phyloP scores from a whole-genome alignment of 176 grass and related monocot species.

The Canna indica region DNA sequence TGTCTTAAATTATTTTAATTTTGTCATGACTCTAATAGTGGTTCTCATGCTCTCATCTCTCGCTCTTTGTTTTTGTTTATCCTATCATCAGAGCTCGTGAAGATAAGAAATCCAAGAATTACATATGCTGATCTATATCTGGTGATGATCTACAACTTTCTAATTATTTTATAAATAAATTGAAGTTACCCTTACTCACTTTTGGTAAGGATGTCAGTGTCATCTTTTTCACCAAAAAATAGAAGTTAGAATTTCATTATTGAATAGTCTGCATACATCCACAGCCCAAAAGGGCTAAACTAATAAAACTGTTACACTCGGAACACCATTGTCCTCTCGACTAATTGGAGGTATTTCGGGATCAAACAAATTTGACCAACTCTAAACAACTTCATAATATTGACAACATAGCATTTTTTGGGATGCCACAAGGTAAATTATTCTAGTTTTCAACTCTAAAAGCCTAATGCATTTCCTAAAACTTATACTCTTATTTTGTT shows the following conservation, averaged over 20 bases:
- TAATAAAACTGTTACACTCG: too few relatives aligned
- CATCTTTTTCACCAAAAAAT: not conserved
- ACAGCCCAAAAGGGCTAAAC: too few relatives aligned
- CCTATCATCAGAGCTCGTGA: conserved; percentile 58
- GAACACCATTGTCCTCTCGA: too few relatives aligned
- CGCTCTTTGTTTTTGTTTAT: conserved; percentile 23
- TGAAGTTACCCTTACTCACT: not conserved
- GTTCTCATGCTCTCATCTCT: not conserved
- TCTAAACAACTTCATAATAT: too few relatives aligned
- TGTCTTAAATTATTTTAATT: not conserved
- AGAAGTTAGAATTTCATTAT: not conserved
- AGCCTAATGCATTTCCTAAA: not conserved
- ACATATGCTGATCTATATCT: conserved; percentile 96
- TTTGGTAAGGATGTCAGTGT: not conserved
- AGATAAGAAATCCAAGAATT: conserved; percentile 62
- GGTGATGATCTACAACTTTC: not conserved
- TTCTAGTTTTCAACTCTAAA: conserved; percentile 8
- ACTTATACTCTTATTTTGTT: not conserved
- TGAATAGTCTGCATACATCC: not conserved
- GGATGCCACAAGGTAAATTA: not conserved
- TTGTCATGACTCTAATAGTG: conserved; percentile 9
- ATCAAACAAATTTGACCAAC: too few relatives aligned
- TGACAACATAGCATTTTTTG: too few relatives aligned
- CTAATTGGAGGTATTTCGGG: too few relatives aligned
- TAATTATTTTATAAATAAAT: not conserved